Conservation (phyloP, 176 grass and related monocot genomes). For the Oropetium thomaeum region DNA sequence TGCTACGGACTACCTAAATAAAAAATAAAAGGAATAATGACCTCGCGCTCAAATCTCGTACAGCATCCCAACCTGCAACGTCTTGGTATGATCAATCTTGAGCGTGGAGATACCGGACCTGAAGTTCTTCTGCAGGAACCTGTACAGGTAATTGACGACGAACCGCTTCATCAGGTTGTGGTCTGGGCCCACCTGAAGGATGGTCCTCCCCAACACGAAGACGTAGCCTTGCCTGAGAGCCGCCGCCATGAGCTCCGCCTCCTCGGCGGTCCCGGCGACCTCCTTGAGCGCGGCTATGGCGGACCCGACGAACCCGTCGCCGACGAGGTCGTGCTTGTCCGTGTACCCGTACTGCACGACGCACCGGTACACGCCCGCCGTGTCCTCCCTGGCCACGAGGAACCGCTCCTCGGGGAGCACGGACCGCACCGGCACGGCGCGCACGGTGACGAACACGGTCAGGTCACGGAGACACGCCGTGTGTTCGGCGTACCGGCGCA, state of each 20-base stretch:
- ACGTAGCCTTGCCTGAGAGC: slow-evolving; percentile 3
- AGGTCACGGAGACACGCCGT: slow-evolving; percentile 40
- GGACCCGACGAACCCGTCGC: slow-evolving; percentile 28
- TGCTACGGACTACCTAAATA: background rate
- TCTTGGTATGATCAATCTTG: slow-evolving; percentile 36
- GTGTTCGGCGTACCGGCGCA: slow-evolving; percentile 48
- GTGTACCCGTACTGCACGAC: slow-evolving; percentile 46
- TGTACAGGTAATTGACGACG: slow-evolving; percentile 31
- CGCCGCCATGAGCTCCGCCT: background rate
- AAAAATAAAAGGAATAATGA: too few species aligned
- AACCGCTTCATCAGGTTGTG: slow-evolving; percentile 17
- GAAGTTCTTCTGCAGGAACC: slow-evolving; percentile 56
- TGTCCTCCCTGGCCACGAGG: slow-evolving; percentile 5
- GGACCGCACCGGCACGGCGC: slow-evolving; percentile 28
- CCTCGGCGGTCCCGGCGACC: background rate
- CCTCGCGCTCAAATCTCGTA: slow-evolving; percentile 42
- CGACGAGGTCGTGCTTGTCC: slow-evolving; percentile 41
- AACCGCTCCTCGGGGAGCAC: slow-evolving; percentile 42
- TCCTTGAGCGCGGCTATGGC: slow-evolving; percentile 24
- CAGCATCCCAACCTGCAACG: slow-evolving; percentile 37
- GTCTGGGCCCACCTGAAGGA: slow-evolving; percentile 13
- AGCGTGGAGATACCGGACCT: slow-evolving; percentile 38
- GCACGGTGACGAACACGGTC: slow-evolving; percentile 48
- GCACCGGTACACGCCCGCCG: slow-evolving; percentile 34
- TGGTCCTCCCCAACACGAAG: slow-evolving; percentile 46